phyloP scores from a whole-genome alignment of 306 rosid species.

The Castanospermum australe region DNA sequence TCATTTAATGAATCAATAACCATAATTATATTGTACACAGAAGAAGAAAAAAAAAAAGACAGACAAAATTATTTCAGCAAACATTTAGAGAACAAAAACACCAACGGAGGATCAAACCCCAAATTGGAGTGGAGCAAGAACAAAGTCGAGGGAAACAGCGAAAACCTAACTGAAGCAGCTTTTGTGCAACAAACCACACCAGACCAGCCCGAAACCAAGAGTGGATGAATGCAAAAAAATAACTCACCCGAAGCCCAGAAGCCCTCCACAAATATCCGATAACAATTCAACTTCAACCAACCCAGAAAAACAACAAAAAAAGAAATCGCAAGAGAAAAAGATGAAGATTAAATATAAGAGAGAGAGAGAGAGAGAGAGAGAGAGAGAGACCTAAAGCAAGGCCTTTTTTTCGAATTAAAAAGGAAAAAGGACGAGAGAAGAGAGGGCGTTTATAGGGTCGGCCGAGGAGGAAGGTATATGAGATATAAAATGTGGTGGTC shows the following conservation, averaged over 20 bases:
- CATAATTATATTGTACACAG: background rate
- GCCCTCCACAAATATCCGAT: background rate
- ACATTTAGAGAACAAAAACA: background rate
- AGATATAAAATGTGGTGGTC: slow-evolving; percentile 44
- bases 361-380: background rate
- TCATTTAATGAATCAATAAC: slow-evolving; percentile 16
- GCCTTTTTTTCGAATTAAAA: background rate
- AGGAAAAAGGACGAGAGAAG: slow-evolving; percentile 14
- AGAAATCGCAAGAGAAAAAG: background rate
- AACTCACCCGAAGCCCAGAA: slow-evolving; percentile 36
- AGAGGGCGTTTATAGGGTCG: slow-evolving; percentile 23
- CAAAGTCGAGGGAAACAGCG: background rate
- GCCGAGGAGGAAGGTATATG: slow-evolving; percentile 23
- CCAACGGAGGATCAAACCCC: background rate
- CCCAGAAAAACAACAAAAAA: background rate
- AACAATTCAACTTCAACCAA: background rate
- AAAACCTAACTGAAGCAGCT: slow-evolving; percentile 28
- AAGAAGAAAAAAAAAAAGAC: background rate
- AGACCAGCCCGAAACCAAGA: background rate
- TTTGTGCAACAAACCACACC: background rate
- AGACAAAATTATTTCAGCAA: background rate
- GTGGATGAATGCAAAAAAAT: background rate
- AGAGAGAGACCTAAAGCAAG: slow-evolving; percentile 12
- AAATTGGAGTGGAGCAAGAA: background rate
- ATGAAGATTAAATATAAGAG: background rate